Evolutionary conservation across 495 filamentous ascomycete genomes (phyloP).

Genomic region (Amorphotheca resinae): DNA sequence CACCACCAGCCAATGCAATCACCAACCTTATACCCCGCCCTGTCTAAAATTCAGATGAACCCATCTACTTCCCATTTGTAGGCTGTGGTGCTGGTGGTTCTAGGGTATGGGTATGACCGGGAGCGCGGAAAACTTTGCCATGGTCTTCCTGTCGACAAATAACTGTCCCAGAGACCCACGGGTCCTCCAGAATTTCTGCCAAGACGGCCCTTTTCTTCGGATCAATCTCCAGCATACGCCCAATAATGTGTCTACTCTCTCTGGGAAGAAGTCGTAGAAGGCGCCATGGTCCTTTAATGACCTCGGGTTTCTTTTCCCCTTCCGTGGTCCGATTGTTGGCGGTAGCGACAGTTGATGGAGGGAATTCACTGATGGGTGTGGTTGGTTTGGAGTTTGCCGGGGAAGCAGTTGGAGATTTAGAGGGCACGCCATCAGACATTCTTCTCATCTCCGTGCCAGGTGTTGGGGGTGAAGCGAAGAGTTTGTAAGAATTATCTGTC

Average conservation of each 20-base stretch:
- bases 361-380: conserved; percentile 12
- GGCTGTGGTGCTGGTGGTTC: conserved; percentile 31
- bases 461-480: conserved; percentile 70
- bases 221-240: conserved; percentile 83
- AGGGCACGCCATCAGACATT: conserved; percentile 21
- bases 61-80: conserved; percentile 2
- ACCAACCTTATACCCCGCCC: not conserved
- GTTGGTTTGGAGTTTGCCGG: conserved; percentile 24
- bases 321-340: conserved; percentile 17
- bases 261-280: conserved; percentile 83
- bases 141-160: conserved; percentile 39
- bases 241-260: conserved; percentile 81
- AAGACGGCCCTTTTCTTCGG: conserved; percentile 74
- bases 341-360: conserved; percentile 4
- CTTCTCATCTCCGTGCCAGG: conserved; percentile 31
- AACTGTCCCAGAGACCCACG: conserved; percentile 70
- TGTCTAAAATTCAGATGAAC: not conserved
- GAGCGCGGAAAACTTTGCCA: conserved; percentile 32
- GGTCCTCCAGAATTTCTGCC: conserved; percentile 72
- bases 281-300: conserved; percentile 88
- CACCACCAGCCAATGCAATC: conserved; percentile 1
- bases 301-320: conserved; percentile 52
- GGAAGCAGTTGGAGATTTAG: conserved; percentile 16
- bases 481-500: conserved; percentile 85
- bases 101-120: conserved; percentile 40